phyloP scores from a whole-genome alignment of 176 grass and related monocot genomes.

The Oryza meyeriana region DNA sequence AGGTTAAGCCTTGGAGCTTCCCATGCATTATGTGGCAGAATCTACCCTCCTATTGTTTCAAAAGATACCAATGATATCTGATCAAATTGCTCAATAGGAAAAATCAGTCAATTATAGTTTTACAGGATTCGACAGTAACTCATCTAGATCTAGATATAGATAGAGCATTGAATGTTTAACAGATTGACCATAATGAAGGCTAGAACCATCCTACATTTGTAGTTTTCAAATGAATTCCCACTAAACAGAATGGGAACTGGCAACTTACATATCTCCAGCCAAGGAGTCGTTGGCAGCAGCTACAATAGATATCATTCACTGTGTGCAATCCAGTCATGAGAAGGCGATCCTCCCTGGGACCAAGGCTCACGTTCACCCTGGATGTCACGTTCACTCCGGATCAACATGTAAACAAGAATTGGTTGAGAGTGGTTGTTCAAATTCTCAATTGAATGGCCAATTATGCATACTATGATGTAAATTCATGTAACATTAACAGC shows the following conservation, averaged over 20 bases:
- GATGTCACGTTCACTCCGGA: constrained; percentile 30
- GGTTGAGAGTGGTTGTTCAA: not conserved
- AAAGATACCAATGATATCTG: not conserved
- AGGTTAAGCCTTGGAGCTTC: not conserved
- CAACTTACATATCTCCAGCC: constrained; percentile 96
- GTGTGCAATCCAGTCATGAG: constrained; percentile 85
- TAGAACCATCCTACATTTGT: not conserved
- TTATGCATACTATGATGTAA: not conserved
- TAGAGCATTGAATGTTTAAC: not conserved
- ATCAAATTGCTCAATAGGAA: not conserved
- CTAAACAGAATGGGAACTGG: not conserved
- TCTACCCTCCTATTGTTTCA: not conserved
- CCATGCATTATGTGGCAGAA: not conserved
- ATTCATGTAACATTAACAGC: not conserved
- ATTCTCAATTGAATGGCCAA: not conserved
- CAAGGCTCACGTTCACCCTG: constrained; percentile 85
- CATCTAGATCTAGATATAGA: not conserved
- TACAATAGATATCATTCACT: constrained; percentile 92
- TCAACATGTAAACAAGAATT: constrained; percentile 30
- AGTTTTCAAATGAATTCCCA: constrained; percentile 18
- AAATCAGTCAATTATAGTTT: not conserved
- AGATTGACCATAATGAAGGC: not conserved
- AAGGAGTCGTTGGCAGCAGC: constrained; percentile 70
- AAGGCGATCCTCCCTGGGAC: constrained; percentile 73
- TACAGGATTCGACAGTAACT: not conserved